Evolutionary conservation across 352 stramenopile species (phyloP), one percentile per base, ranked within the genome.

Genomic region (Globisporangium rhizosaccharum): DNA sequence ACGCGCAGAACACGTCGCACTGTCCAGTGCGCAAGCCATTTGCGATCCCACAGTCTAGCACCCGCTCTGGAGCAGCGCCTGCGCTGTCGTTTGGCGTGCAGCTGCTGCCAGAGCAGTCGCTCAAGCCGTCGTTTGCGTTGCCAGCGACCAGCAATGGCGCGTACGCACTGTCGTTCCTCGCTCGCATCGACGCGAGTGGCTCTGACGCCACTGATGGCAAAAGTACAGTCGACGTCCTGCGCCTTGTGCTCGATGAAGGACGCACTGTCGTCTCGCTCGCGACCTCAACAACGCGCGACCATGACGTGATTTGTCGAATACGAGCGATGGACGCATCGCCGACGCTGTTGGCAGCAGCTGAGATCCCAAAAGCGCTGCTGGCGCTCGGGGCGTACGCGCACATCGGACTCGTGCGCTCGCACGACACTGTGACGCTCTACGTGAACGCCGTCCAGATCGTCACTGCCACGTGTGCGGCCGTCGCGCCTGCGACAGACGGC

Each of bases 11-110:
- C 46, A 51, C 30, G 3, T 26, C 60, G 7, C 10, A 51, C 23
- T 76, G 68, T 37, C 65, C 76, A 8, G 56, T 87, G 44, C 68
- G 67, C 18, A 92, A 92, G 33, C 79, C 79, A 18, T 92, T 90
- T 39, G 57, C 54, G 18, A 79, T 89, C 58, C 65, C 72, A 0
- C 59, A 62, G 41, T 45, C 39, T 39, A 51, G 37, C 11, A 50
- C 57, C 3, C 30, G 17, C 30, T 23, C 11, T 9, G 37, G 56
- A 6, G 18, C 41, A n/a, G 41, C 15, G 14, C 12, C 39, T 14
- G 44, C 44, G 4, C 44, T 15, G 60, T 56, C 45, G 23, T 75
- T 64, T 48, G 76, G 73, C 1, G 51, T 86, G 58, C 75, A 88
- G 47, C 26, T 91, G 20, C 41, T 74, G 28, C 59, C 56, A 14